Evolutionary conservation across 441 rosid species (phyloP).

Genomic region (Manihot esculenta): DNA sequence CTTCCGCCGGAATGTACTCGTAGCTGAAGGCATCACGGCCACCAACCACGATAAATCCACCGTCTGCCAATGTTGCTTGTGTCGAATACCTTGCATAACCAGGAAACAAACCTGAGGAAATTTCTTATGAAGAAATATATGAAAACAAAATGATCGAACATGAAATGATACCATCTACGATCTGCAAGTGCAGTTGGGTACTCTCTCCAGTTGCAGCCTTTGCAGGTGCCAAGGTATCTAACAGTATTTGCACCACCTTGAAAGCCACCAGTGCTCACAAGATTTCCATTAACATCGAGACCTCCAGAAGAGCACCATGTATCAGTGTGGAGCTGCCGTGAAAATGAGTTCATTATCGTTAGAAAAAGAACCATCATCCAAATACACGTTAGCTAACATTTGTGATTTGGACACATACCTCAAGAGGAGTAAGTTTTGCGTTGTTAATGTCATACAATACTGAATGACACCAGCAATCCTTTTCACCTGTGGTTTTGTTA

Average conservation of each 20-base stretch:
- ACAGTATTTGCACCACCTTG: slow-evolving; percentile 44
- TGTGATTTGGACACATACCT: slow-evolving; percentile 21
- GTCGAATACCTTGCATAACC: slow-evolving; percentile 50
- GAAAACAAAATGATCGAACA: background rate
- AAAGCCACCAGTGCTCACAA: slow-evolving; percentile 61
- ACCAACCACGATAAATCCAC: slow-evolving; percentile 55
- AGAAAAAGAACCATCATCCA: no score
- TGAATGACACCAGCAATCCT: slow-evolving; percentile 71
- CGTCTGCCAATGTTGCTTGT: slow-evolving; percentile 50
- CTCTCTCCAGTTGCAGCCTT: slow-evolving; percentile 48
- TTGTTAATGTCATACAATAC: slow-evolving; percentile 48
- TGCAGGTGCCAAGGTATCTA: slow-evolving; percentile 35
- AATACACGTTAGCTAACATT: no score
- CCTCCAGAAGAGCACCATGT: slow-evolving; percentile 82
- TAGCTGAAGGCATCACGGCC: slow-evolving; percentile 53
- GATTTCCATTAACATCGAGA: slow-evolving; percentile 41
- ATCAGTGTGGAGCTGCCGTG: slow-evolving; percentile 39
- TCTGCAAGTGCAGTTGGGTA: slow-evolving; percentile 43
- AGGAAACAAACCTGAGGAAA: background rate
- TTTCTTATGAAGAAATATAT: no score
- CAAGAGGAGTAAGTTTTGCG: slow-evolving; percentile 39
- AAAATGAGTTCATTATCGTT: background rate
- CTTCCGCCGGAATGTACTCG: slow-evolving; percentile 55
- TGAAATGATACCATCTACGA: slow-evolving; percentile 45
- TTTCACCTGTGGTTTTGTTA: slow-evolving; percentile 28